Percentiles rank a stretch among this genome's conserved stretches.
Evolutionary conservation across 257 asterid species (phyloP).

Genomic region (Plantago major): DNA sequence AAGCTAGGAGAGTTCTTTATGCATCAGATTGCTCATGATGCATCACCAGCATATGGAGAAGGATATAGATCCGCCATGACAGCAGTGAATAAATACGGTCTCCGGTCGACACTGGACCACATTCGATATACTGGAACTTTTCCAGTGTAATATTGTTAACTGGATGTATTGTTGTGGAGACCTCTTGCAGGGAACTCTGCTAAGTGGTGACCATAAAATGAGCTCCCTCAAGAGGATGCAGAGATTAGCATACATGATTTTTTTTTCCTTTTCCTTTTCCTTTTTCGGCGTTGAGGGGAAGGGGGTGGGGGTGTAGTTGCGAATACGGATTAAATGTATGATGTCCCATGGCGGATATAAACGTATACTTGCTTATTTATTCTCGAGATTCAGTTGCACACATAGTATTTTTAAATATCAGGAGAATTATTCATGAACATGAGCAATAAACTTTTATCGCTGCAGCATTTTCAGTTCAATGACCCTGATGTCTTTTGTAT

Average conservation of each 20-base stretch:
- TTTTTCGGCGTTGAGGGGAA: constrained; percentile 16
- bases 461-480: not conserved
- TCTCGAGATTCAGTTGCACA: not conserved
- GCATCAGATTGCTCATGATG: constrained; percentile 84
- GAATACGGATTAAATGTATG: constrained; percentile 6
- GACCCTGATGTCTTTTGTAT: not conserved
- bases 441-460: not conserved
- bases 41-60: constrained; percentile 90
- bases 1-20: constrained; percentile 83
- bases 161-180: not conserved
- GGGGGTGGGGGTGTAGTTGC: constrained; percentile 1
- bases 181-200: not conserved
- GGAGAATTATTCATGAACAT: not conserved
- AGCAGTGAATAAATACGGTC: constrained; percentile 73
- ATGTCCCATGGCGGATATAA: not conserved
- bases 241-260: constrained; percentile 32
- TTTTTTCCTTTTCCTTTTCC: constrained; percentile 6
- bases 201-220: constrained; percentile 13
- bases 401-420: not conserved
- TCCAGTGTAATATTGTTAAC: constrained; percentile 35
- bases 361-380: not conserved
- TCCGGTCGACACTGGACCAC: constrained; percentile 73
- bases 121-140: constrained; percentile 56
- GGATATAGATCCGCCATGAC: constrained; percentile 80
- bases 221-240: constrained; percentile 32